Evolutionary conservation across 768 basidiomycete species (phyloP), one percentile per base, ranked within the genome.

Genomic region (Amanita exitialis): DNA sequence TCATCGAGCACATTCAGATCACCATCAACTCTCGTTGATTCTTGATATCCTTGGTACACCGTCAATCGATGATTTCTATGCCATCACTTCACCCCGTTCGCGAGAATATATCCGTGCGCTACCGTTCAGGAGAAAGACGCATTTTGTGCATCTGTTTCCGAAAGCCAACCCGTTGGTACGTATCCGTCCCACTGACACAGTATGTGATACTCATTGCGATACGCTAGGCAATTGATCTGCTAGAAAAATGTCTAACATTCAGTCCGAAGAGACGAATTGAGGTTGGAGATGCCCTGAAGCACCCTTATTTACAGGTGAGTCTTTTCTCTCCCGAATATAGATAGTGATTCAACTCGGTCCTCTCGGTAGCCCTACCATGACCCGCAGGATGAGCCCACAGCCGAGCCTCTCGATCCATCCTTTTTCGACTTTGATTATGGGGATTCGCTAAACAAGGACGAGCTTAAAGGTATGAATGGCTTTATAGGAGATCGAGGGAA

Each of bases 21-120:
- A 44, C 58, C 87, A 94, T 64, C 92, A 94, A 59, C 79, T 95
- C 20, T 80, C 86, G 50, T 73, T 93, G 46, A 92, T 93, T 61
- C 77, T 94, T 52, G 90, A 94, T 63, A 81, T 93, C 36, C 85
- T 94, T 56, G 91, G 82, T 42, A 95, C 90, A 1, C 90, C 91
- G 1, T 86, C 83, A 34, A 73, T 93, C 43, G 91, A 93, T 54
- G 92, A 94, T 62, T 93, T 91, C 64, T 87, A 92, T 66, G 81
- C 86, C 34, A 93, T 94, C 65, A 90, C 88, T 1, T 87, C 86
- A 4, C 76, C 82, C 44, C 75, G 90, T 44, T 91, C 88, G 48
- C 78, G 87, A 51, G 89, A 94, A 59, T 93, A 94, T 67, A 82
- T 95, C 59, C 82, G 90, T 41, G 82, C 86, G 5, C 71, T 94